Base-by-base conservation (phyloP, 139 green algal species). In the Edaphochlamys debaryana region DNA sequence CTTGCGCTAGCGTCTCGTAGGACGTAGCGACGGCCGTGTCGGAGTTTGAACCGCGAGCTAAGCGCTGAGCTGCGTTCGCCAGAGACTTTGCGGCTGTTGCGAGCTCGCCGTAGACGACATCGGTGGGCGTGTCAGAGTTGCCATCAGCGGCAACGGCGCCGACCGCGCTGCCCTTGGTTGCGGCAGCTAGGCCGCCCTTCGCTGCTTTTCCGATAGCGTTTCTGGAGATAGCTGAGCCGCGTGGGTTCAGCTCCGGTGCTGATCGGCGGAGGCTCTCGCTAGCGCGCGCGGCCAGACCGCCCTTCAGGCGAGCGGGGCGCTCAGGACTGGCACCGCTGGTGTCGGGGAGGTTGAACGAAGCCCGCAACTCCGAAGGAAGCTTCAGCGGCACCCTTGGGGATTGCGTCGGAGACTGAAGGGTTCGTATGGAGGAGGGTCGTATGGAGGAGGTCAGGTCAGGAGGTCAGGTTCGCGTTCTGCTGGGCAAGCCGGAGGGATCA, bases 1-100 rank as follows among this genome's bases (percentile, higher is more conserved):
- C 76, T 42, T 66, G 41, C 23, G 76, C 76, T 0, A 82, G 76
- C 23, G 42, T 66, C 34, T 82, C 63, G 34, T 82, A 82, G 17
- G 76, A 82, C 2, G 64, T n/a, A 9, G 76, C 76, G 2, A 82
- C 76, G n/a, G 45, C 38, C 15, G 36, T 48, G n/a, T 73, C 76
- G 6, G 32, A 62, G 1, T 13, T n/a, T 2, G 76, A 74, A 4
- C 76, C 63, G 23, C 42, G 63, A 6, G 76, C 76, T 4, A 82
- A 63, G 19, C 60, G 70, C 60, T 72, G 42, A 0, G 76, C 76
- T 11, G 45, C 76, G 0, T 41, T 66, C 19, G 76, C 76, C 13
- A 82, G 76, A 3, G 76, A 82, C 27, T 62, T 63, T 13, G 76
- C 76, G 9, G 76, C 76, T 4, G 76, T 45, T 0, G 63, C 76